phyloP scores from a whole-genome alignment of 164 flowering plant genomes.

The Dillenia suffruticosa region DNA sequence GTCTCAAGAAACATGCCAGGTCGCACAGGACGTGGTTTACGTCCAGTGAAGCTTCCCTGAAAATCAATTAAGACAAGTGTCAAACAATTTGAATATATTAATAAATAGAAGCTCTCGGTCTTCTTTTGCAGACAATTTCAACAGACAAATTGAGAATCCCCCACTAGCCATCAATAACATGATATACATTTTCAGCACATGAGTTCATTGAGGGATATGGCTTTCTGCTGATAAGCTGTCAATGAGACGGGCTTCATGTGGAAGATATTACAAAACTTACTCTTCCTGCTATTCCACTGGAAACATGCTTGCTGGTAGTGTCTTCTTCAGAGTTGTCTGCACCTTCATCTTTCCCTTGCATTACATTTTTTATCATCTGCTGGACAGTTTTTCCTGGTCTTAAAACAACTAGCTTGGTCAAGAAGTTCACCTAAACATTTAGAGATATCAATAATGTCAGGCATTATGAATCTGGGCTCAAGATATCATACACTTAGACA shows the following conservation, averaged over 20 bases:
- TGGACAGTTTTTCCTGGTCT: constrained; percentile 77
- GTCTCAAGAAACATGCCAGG: constrained; percentile 99
- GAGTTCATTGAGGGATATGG: too few species aligned
- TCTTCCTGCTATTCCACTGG: constrained; percentile 67
- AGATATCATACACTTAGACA: constrained; percentile 3
- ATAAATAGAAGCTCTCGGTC: too few species aligned
- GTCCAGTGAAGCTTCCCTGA: constrained; percentile 70
- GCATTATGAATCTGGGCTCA: neutral
- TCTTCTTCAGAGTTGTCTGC: constrained; percentile 47
- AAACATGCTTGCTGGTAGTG: constrained; percentile 6
- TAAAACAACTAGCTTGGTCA: constrained; percentile 83
- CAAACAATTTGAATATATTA: too few species aligned
- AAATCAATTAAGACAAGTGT: neutral
- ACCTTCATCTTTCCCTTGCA: constrained; percentile 96
- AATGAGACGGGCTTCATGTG: too few species aligned
- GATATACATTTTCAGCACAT: too few species aligned
- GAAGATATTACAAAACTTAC: constrained; percentile 30
- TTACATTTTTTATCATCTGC: constrained; percentile 81
- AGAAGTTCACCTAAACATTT: constrained; percentile 67
- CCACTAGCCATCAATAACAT: too few species aligned
- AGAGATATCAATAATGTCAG: neutral
- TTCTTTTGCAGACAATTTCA: too few species aligned
- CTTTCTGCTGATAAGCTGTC: too few species aligned
- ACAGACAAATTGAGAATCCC: too few species aligned
- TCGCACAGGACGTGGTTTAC: constrained; percentile 82